Evolutionary conservation across 352 stramenopile species (phyloP), one percentile per base, ranked within the genome.

Genomic region (Pythium dissotocum): DNA sequence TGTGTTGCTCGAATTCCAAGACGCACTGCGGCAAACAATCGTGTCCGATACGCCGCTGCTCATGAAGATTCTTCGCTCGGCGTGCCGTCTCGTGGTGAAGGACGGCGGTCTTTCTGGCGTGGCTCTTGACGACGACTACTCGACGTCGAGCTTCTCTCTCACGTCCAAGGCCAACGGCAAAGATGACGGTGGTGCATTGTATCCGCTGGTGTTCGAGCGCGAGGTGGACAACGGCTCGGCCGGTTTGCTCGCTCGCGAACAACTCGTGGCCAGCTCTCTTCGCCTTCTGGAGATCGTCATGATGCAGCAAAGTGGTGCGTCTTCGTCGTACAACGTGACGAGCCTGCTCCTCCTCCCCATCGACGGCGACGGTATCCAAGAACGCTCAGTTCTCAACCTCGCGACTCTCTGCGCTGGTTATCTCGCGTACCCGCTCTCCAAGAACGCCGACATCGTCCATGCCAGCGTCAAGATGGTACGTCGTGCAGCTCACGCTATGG

Each of bases 391-490:
- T 5, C 72, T 90, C 13, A 90, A 85, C 44, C 59, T 90, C 32
- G 72, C 87, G 33, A 82, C 77, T 10, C 68, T 92, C 0, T 87
- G 78, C 28, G 75, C 75, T 6, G 77, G 72, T 30, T 90, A 88
- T 55, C 65, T 92, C 2, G 75, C 65, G 14, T 89, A 85, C 65
- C 59, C 80, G 14, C 32, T 82, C 16, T 63, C 75, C 16, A 78
- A 85, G 18, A 65, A 72, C 8, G 58, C 71, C 53, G 66, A 62
- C 9, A 70, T 90, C 65, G 73, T 75, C 10, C 71, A 75, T 24
- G 78, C 66, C 75, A 87, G 81, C 36, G 66, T 91, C 32, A 74
- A 72, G 51, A 78, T 90, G 48, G 62, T 91, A 40, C 75, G 82
- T n/a, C 77, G 72, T 52, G 80, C 78, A 2, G 75, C 80, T 36